Evolutionary conservation across 2,329 filamentous ascomycete genomes (phyloP).

Genomic region (Ceratocystis lukuohia): DNA sequence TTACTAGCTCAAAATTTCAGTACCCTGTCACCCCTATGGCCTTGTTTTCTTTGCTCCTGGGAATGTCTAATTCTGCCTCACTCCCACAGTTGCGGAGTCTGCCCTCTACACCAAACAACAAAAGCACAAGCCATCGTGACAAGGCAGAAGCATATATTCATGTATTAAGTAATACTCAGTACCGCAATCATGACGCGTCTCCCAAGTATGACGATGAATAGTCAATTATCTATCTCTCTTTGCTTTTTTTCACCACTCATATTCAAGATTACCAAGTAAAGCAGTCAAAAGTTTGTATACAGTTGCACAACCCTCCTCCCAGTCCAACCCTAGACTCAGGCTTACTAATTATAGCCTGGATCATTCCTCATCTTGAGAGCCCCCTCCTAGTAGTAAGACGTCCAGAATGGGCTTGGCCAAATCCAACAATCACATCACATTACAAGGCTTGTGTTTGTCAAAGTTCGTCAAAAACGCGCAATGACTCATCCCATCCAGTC

Average conservation of each 20-base stretch:
- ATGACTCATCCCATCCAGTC: conserved; percentile 26
- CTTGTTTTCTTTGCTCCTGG: neutral
- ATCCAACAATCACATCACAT: neutral
- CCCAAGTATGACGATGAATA: neutral
- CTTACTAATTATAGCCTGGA: neutral
- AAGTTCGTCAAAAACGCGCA: conserved; percentile 36
- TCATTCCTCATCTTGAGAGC: neutral
- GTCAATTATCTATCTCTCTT: neutral
- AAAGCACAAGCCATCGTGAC: conserved; percentile 2
- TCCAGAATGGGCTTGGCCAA: no score
- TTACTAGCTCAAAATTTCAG: neutral
- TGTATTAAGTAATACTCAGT: neutral
- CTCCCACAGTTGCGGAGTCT: neutral
- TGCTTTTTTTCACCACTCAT: neutral
- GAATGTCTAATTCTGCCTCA: conserved; percentile 3
- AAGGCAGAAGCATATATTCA: neutral
- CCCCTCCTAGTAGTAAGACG: neutral
- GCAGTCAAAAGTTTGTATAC: neutral
- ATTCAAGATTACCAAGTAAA: neutral
- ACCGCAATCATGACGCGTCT: neutral
- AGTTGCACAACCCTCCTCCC: neutral
- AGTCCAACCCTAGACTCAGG: neutral
- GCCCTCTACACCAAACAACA: neutral
- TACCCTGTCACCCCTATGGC: neutral
- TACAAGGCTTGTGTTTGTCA: conserved; percentile 22